Conservation (phyloP, 805 yeast genomes). For the Yarrowia osloensis region DNA sequence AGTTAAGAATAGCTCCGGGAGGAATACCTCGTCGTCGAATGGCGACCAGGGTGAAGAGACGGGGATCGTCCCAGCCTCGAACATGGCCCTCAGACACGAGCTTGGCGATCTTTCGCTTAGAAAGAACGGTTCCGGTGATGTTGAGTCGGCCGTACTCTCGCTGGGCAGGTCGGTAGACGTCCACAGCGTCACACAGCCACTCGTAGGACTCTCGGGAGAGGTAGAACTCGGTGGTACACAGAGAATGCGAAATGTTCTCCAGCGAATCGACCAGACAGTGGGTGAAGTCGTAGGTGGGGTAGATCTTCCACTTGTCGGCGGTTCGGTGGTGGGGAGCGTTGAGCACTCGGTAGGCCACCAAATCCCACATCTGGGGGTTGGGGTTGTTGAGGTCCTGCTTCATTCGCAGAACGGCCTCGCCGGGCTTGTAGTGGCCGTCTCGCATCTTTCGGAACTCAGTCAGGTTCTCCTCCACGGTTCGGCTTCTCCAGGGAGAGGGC, state of each 20-base stretch:
- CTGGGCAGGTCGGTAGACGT: slow-evolving; percentile 97
- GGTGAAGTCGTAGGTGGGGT: slow-evolving; percentile 98
- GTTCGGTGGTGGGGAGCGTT: slow-evolving; percentile 94
- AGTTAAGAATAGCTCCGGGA: slow-evolving; percentile 93
- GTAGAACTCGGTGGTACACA: slow-evolving; percentile 94
- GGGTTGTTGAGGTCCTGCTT: slow-evolving; percentile 88
- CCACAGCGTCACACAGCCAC: slow-evolving; percentile 95
- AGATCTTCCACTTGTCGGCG: slow-evolving; percentile 95
- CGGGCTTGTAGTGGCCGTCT: slow-evolving; percentile 83
- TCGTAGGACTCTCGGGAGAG: slow-evolving; percentile 93
- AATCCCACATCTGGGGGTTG: slow-evolving; percentile 99
- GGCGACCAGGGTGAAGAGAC: slow-evolving; percentile 91
- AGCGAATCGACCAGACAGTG: slow-evolving; percentile 98
- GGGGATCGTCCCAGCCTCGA: slow-evolving; percentile 98
- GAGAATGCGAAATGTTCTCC: slow-evolving; percentile 92
- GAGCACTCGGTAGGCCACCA: slow-evolving; percentile 93
- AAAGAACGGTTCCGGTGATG: slow-evolving; percentile 89
- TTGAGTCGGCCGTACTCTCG: slow-evolving; percentile 97
- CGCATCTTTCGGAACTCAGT: slow-evolving; percentile 85
- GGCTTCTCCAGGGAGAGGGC: slow-evolving; percentile 75
- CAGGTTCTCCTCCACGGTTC: slow-evolving; percentile 73
- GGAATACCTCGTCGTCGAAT: slow-evolving; percentile 97
- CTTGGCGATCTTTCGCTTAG: slow-evolving; percentile 94
- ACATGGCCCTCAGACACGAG: slow-evolving; percentile 79
- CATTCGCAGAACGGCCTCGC: slow-evolving; percentile 95